Conservation (phyloP, 2,329 filamentous ascomycete genomes). For the Xylariaceae sp. region DNA sequence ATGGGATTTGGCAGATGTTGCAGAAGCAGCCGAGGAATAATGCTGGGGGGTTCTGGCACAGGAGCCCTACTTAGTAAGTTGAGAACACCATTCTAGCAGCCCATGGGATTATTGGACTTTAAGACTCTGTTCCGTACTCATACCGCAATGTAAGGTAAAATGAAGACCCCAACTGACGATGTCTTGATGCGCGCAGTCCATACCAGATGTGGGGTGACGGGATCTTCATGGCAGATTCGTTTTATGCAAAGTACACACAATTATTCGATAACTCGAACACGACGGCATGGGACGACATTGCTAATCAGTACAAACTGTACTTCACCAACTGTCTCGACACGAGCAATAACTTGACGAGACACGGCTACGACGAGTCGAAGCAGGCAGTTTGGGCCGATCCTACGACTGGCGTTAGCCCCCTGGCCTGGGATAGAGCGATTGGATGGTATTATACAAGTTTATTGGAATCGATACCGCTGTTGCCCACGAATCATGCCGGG, state of each 20-base stretch:
- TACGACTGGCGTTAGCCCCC: conserved; percentile 42
- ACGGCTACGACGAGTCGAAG: conserved; percentile 48
- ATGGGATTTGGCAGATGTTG: conserved; percentile 42
- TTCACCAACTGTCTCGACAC: conserved; percentile 32
- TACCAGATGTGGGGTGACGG: conserved; percentile 56
- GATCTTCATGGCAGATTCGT: conserved; percentile 46
- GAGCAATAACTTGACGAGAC: conserved; percentile 41
- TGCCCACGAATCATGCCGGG: conserved; percentile 34
- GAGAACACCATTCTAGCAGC: too few relatives aligned
- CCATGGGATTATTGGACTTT: too few relatives aligned
- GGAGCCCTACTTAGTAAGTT: conserved; percentile 11
- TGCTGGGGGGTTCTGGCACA: conserved; percentile 53
- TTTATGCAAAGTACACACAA: conserved; percentile 39
- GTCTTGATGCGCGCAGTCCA: conserved; percentile 30
- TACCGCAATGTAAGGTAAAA: too few relatives aligned
- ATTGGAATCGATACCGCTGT: conserved; percentile 44
- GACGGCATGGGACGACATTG: conserved; percentile 42
- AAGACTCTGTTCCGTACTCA: too few relatives aligned
- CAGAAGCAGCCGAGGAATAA: conserved; percentile 47
- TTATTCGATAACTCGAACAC: conserved; percentile 35
- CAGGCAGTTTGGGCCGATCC: conserved; percentile 46
- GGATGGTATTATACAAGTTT: conserved; percentile 49
- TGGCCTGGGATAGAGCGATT: conserved; percentile 48
- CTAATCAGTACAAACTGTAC: conserved; percentile 41
- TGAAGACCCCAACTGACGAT: too few relatives aligned